Evolutionary conservation across 1,284 basidiomycete species (phyloP).

Genomic region (Abortiporus biennis): DNA sequence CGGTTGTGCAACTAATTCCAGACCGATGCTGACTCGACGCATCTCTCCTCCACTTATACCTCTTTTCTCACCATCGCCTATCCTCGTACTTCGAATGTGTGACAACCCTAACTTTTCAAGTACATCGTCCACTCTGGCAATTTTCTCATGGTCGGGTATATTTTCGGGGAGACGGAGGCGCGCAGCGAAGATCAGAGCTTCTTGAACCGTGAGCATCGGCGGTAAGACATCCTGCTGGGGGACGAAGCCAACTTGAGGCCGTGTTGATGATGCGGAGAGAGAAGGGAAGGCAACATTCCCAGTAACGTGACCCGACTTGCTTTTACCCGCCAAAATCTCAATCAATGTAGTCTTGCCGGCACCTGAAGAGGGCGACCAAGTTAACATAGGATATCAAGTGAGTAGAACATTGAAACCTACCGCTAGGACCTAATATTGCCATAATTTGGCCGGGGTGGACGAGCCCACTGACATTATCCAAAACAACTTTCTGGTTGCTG

Average conservation of each 20-base stretch:
- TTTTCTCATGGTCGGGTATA: conserved; percentile 61
- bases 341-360: conserved; percentile 84
- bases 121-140: conserved; percentile 61
- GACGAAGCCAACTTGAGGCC: conserved; percentile 71
- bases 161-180: conserved; percentile 78
- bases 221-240: conserved; percentile 84
- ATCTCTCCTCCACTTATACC: conserved; percentile 87
- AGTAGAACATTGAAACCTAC: conserved; percentile 28
- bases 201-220: conserved; percentile 73
- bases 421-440: conserved; percentile 84
- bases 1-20: conserved; percentile 76
- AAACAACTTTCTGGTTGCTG: conserved; percentile 58
- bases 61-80: conserved; percentile 74
- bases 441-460: conserved; percentile 78
- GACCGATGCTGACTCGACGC: conserved; percentile 78
- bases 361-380: conserved; percentile 28
- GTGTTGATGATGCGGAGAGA: conserved; percentile 17
- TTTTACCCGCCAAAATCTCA: conserved; percentile 76
- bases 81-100: conserved; percentile 64
- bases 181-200: conserved; percentile 82
- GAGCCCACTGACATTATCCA: conserved; percentile 64
- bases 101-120: conserved; percentile 73
- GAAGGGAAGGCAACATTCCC: conserved; percentile 61
- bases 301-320: conserved; percentile 62
- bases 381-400: neutral